Conservation (phyloP, 192 early-diverging fungal genomes). For the Radiomyces spectabilis region DNA sequence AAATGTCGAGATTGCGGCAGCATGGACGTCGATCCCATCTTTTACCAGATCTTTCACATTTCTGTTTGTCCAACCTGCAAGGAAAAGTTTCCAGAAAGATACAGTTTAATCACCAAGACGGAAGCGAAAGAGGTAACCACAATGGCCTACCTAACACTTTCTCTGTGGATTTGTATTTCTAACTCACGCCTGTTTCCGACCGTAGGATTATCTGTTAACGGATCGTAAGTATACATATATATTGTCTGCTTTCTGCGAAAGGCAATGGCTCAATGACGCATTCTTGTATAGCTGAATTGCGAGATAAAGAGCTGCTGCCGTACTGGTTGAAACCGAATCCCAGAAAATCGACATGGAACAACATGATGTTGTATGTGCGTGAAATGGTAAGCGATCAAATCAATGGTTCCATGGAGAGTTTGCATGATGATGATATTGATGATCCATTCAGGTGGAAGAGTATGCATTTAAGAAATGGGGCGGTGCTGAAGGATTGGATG, state of each 20-base stretch:
- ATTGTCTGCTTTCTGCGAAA: background rate
- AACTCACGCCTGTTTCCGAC: no score
- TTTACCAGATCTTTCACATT: constrained; percentile 64
- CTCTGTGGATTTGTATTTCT: no score
- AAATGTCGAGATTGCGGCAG: constrained; percentile 80
- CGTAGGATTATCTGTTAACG: constrained; percentile 87
- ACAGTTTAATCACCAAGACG: constrained; percentile 92
- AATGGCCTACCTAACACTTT: no score
- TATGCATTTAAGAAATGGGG: constrained; percentile 96
- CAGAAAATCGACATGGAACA: constrained; percentile 91
- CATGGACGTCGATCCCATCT: constrained; percentile 73
- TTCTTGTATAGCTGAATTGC: constrained; percentile 61
- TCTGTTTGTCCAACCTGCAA: constrained; percentile 73
- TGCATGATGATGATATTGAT: background rate
- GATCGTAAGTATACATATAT: constrained; percentile 52
- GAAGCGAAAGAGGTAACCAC: constrained; percentile 80
- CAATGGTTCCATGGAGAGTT: background rate
- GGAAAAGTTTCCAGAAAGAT: constrained; percentile 73
- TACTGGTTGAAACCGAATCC: constrained; percentile 90
- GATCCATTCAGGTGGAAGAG: constrained; percentile 60
- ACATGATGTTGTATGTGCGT: constrained; percentile 92
- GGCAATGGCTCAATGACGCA: no score
- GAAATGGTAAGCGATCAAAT: constrained; percentile 45
- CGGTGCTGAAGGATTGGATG: constrained; percentile 73
- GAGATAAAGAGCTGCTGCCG: constrained; percentile 68